Evolutionary conservation across 768 basidiomycete genomes (phyloP).

Genomic region (Daedaleopsis sinensis): DNA sequence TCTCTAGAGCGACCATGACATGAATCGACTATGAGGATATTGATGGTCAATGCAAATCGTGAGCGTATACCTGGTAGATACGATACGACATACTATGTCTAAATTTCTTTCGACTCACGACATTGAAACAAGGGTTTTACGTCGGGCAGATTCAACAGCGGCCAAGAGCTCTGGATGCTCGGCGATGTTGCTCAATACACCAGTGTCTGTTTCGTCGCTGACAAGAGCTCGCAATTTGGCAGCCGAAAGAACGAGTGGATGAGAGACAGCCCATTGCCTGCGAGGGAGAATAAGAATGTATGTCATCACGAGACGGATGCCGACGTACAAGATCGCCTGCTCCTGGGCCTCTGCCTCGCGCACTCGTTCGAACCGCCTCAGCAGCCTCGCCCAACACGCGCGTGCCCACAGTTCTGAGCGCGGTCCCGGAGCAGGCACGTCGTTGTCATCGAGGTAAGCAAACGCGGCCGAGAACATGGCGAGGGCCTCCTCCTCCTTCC

Average conservation of each 20-base stretch:
- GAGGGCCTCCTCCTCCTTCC: conserved; percentile 14
- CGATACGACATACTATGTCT: no score
- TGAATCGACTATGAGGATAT: no score
- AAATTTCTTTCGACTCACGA: no score
- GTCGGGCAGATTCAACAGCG: conserved; percentile 2
- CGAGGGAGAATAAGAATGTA: background rate
- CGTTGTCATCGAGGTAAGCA: conserved; percentile 4
- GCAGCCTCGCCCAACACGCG: conserved; percentile 15
- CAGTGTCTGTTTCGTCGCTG: conserved; percentile 12
- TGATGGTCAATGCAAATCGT: no score
- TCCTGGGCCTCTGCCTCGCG: conserved; percentile 16
- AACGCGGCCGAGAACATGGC: conserved; percentile 13
- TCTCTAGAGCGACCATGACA: no score
- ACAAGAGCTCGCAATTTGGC: conserved; percentile 12
- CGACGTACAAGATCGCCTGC: conserved; percentile 13
- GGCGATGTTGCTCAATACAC: conserved; percentile 9
- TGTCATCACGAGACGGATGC: no score
- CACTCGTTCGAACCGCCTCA: conserved; percentile 8
- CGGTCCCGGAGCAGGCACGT: conserved; percentile 5
- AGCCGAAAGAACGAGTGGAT: conserved; percentile 8
- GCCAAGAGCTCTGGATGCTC: conserved; percentile 11
- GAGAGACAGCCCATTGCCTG: conserved; percentile 16
- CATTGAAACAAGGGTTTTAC: background rate
- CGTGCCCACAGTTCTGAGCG: conserved; percentile 22
- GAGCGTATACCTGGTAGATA: no score